Evolutionary conservation across 164 flowering plant species (phyloP).

Genomic region (Magnolia sinica): DNA sequence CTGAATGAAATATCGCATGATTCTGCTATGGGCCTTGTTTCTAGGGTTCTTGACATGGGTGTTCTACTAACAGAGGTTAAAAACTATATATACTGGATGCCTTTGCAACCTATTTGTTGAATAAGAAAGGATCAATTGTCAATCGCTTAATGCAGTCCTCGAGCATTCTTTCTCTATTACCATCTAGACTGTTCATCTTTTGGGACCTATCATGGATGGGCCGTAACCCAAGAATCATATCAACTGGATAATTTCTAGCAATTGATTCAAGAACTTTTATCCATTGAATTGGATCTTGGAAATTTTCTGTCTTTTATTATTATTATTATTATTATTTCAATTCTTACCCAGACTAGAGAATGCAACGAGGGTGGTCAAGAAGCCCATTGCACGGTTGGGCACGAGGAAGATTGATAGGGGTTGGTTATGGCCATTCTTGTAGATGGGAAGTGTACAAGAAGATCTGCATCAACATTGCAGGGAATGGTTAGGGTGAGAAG

Average conservation of each 20-base stretch:
- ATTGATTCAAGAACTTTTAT: not conserved
- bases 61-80: slow-evolving; percentile 85
- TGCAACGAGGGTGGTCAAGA: too few relatives aligned
- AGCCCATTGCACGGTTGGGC: too few relatives aligned
- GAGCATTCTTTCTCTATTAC: not conserved
- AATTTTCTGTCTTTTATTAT: too few relatives aligned
- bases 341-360: too few relatives aligned
- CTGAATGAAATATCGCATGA: slow-evolving; percentile 89
- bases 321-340: too few relatives aligned
- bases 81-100: not conserved
- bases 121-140: not conserved
- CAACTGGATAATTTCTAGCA: not conserved
- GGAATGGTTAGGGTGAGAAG: too few relatives aligned
- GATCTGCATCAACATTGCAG: too few relatives aligned
- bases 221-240: not conserved
- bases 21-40: slow-evolving; percentile 87
- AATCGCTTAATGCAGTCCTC: not conserved
- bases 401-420: too few relatives aligned
- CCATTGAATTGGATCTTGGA: too few relatives aligned
- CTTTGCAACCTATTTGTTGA: not conserved
- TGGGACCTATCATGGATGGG: not conserved
- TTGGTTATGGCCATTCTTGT: too few relatives aligned
- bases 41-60: slow-evolving; percentile 59
- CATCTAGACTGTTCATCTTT: not conserved
- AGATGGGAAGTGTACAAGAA: too few relatives aligned